Conservation (phyloP, 108 stramenopile genomes). For the Mayamaea pseudoterrestris region DNA sequence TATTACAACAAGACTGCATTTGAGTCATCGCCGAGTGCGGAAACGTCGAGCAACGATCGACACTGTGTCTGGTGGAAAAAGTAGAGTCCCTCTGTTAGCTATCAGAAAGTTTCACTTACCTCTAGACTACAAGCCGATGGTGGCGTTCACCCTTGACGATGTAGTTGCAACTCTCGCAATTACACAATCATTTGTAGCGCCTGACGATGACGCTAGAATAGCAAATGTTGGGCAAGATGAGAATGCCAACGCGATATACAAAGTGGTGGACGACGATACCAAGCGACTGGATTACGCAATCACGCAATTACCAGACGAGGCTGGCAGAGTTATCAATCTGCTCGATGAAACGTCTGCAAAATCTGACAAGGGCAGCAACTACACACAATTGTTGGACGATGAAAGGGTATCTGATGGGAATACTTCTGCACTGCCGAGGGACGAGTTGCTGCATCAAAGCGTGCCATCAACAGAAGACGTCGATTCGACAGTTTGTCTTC, state of each 20-base stretch:
- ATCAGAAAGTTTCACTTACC: not conserved
- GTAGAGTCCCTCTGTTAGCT: too few species aligned
- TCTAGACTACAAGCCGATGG: not conserved
- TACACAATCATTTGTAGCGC: not conserved
- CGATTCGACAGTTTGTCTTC: too few species aligned
- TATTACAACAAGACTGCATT: not conserved
- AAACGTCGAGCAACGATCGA: not conserved
- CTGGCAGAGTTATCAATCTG: too few species aligned
- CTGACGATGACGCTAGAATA: not conserved
- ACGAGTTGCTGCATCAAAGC: not conserved
- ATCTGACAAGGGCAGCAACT: not conserved
- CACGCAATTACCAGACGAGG: too few species aligned
- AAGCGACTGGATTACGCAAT: not conserved
- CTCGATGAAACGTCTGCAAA: too few species aligned
- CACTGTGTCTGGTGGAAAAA: too few species aligned
- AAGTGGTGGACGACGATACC: not conserved
- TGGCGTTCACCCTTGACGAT: conserved; percentile 1
- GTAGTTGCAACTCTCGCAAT: not conserved
- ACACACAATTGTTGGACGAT: not conserved
- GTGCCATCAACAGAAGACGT: too few species aligned
- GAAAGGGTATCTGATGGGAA: not conserved
- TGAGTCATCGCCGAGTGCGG: not conserved
- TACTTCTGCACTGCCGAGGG: not conserved
- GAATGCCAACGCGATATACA: not conserved
- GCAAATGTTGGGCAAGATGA: not conserved